Percentiles rank a stretch among this genome's conserved stretches.
These are phyloP conservation scores for Spathaspora gorwiae DNA, from an alignment of 805 yeast species.

Conservation along the genomic window DNA sequence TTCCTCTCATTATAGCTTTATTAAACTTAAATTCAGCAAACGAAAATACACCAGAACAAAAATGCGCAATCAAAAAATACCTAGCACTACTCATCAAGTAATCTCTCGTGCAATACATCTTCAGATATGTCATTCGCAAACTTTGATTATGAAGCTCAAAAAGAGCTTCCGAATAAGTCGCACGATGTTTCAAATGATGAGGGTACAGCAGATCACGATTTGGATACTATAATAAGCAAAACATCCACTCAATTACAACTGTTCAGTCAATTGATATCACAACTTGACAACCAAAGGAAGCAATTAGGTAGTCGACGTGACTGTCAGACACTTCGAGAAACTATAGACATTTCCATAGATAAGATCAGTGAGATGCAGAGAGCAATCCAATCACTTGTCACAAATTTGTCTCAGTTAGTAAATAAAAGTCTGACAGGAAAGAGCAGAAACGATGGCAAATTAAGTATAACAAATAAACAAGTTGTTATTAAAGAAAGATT, in stretches of 20 bases:
- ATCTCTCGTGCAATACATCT: too few species aligned
- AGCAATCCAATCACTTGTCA: conserved; percentile 29
- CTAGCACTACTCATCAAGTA: too few species aligned
- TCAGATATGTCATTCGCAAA: conserved; percentile 50
- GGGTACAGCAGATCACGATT: conserved; percentile 14
- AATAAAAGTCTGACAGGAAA: conserved; percentile 23
- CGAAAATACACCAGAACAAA: too few species aligned
- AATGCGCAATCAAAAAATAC: too few species aligned
- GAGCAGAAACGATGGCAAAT: conserved; percentile 6
- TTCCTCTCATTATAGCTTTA: too few species aligned
- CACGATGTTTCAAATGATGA: neutral
- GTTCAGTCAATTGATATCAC: conserved; percentile 47
- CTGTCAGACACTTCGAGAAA: conserved; percentile 26
- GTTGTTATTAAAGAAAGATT: conserved; percentile 49
- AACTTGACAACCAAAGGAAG: conserved; percentile 44
- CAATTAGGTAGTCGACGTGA: conserved; percentile 55
- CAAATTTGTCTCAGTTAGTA: conserved; percentile 22
- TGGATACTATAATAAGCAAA: conserved; percentile 29
- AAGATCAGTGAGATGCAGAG: conserved; percentile 27
- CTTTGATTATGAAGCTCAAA: conserved; percentile 48
- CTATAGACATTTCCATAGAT: conserved; percentile 27
- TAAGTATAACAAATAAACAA: conserved; percentile 35
- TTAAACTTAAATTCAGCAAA: too few species aligned
- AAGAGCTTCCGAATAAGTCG: conserved; percentile 4
- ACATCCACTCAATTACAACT: conserved; percentile 40